phyloP scores from a whole-genome alignment of 1,284 basidiomycete genomes.

The Leccinum subrobustum region DNA sequence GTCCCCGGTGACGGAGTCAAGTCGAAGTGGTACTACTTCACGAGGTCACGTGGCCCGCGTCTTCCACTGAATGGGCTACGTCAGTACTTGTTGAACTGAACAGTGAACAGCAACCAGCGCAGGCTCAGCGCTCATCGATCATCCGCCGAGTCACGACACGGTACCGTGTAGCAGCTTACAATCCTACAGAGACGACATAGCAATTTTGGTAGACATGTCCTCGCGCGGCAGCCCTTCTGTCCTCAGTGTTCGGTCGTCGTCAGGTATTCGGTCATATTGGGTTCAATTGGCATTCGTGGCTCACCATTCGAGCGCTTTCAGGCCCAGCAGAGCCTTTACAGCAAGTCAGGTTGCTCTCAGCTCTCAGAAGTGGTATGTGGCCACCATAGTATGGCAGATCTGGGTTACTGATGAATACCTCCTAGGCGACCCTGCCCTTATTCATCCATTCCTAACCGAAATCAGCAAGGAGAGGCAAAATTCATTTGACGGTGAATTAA shows the following conservation, averaged over 20 bases:
- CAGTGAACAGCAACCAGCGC: background rate
- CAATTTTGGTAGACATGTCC: conserved; percentile 18
- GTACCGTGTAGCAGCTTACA: background rate
- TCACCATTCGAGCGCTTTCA: conserved; percentile 11
- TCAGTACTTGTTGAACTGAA: conserved; percentile 7
- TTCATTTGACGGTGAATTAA: conserved; percentile 44
- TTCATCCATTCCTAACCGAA: conserved; percentile 84
- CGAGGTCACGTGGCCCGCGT: conserved; percentile 7
- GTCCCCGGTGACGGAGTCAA: too few relatives aligned
- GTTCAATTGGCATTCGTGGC: background rate
- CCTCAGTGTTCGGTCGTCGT: conserved; percentile 15
- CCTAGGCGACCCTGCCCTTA: conserved; percentile 69
- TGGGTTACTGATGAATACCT: conserved; percentile 3
- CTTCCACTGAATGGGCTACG: background rate
- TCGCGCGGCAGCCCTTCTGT: conserved; percentile 15
- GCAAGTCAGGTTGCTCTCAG: conserved; percentile 74
- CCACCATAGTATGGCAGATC: background rate
- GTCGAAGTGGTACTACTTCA: too few relatives aligned
- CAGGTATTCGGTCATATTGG: conserved; percentile 28
- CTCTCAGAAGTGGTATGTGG: conserved; percentile 60
- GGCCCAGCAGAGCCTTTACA: conserved; percentile 54
- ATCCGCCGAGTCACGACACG: conserved; percentile 1
- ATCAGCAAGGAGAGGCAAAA: conserved; percentile 62
- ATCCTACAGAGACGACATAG: background rate
- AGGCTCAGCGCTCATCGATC: background rate